Base-by-base conservation (phyloP, 345 rosid species). In the Punica granatum region DNA sequence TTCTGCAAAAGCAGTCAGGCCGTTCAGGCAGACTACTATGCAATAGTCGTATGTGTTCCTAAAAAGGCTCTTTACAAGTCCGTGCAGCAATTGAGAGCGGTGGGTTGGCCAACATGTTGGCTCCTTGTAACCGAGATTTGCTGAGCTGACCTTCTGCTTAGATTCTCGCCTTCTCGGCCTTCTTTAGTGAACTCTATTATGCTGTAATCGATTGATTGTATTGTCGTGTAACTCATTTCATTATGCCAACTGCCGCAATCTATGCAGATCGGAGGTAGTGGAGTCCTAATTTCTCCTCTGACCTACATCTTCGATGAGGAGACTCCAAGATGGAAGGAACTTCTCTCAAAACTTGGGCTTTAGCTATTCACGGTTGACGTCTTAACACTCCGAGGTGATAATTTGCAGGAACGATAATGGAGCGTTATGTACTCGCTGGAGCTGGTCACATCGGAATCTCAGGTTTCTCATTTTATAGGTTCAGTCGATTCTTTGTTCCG, bases 251-350 rank as follows among this genome's bases (percentile, higher is more conserved):
- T 53, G 13, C 46, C 61, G 15, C 37, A 49, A 36, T 3, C 4
- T 78, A 21, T 62, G 76, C 90, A 86, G 95, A 79, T 86, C 12
- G 99, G 97, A 54, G 99, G 97, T 25, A 91, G 97, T 7, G 92
- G 98, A 35, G 96, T 94, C 61, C 81, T 94, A 72, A 70, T 91
- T 65, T 94, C 99, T 26, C 96, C 96, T 10, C 56, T 91, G 72
- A 94, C 99, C 72, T 94, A 94, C 83, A 94, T 94, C 60, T 94
- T 94, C 14, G 96, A 94, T 51, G 98, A 94, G 72, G 96, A 89
- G 65, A 88, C 99, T 51, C 96, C 93, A 56, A 91, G 92, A 79
- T 94, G 97, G 97, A 84, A 83, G 32, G 84, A 83, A 41, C 97
- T 94, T 69, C 83, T 88, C 46, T 71, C 83, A 64, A 76, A 85